These are phyloP conservation scores for Xylariales sp. DNA, from an alignment of 2,329 filamentous ascomycete genomes.

Conservation along the genomic window DNA sequence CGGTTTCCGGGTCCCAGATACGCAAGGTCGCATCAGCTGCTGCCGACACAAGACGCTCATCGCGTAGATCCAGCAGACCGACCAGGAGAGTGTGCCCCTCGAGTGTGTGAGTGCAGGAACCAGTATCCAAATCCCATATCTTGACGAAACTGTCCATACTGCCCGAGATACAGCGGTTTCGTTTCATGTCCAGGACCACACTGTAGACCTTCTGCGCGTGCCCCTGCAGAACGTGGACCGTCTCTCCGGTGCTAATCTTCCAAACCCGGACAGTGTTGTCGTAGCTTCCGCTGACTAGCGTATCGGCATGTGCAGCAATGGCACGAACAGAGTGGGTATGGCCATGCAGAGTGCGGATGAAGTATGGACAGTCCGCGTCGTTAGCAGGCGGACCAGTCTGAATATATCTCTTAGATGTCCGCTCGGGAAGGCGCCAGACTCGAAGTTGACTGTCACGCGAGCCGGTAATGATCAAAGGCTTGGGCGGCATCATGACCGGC, in stretches of 20 bases:
- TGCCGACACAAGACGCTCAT: constrained; percentile 87
- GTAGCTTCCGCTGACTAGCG: constrained; percentile 94
- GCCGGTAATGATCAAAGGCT: constrained; percentile 94
- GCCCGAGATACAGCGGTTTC: constrained; percentile 93
- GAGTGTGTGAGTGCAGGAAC: constrained; percentile 78
- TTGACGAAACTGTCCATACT: constrained; percentile 99
- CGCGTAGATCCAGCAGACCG: constrained; percentile 81
- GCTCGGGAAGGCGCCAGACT: constrained; percentile 88
- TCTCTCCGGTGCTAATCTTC: constrained; percentile 94
- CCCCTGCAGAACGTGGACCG: constrained; percentile 75
- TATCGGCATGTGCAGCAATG: constrained; percentile 91
- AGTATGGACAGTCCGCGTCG: constrained; percentile 85
- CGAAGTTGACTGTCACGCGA: constrained; percentile 91
- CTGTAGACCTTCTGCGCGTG: constrained; percentile 95
- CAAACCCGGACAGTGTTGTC: constrained; percentile 93
- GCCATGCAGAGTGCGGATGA: constrained; percentile 78
- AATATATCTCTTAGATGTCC: constrained; percentile 71
- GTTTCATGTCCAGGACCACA: constrained; percentile 85
- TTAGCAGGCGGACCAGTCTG: constrained; percentile 72
- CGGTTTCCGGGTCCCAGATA: constrained; percentile 94
- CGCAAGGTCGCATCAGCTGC: constrained; percentile 92
- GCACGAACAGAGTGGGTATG: constrained; percentile 93
- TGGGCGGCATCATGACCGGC: constrained; percentile 83
- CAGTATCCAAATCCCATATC: constrained; percentile 91
- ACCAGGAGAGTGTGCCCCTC: constrained; percentile 92